These are phyloP conservation scores for Didymosphaeria variabile DNA, from an alignment of 2,329 filamentous ascomycete genomes.

Conservation along the genomic window DNA sequence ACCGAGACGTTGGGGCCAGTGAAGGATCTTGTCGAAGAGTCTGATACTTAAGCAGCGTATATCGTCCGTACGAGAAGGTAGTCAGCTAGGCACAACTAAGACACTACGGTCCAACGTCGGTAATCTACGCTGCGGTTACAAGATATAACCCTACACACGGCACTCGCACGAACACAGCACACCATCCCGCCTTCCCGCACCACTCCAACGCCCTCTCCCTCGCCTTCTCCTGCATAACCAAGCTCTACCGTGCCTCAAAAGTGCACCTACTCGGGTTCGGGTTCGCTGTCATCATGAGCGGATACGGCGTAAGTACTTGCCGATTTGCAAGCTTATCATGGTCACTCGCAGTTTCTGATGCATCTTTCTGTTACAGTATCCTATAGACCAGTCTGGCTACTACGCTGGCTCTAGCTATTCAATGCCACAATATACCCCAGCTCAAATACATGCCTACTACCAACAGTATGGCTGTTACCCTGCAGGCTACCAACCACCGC, in stretches of 20 bases:
- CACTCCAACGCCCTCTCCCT: slow-evolving; percentile 15
- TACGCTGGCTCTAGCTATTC: slow-evolving; percentile 27
- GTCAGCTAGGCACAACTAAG: slow-evolving; percentile 6
- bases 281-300: slow-evolving; percentile 32
- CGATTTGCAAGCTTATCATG: not conserved
- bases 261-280: slow-evolving; percentile 19
- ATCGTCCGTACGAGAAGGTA: slow-evolving; percentile 15
- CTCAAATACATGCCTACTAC: slow-evolving; percentile 42
- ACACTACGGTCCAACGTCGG: slow-evolving; percentile 1
- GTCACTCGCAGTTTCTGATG: slow-evolving; percentile 10
- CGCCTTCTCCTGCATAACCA: slow-evolving; percentile 20
- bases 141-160: slow-evolving; percentile 5
- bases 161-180: slow-evolving; percentile 15
- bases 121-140: not conserved
- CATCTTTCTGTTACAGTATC: slow-evolving; percentile 25
- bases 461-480: slow-evolving; percentile 42
- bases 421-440: slow-evolving; percentile 44
- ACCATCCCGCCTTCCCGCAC: slow-evolving; percentile 1
- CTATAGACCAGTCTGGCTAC: slow-evolving; percentile 31
- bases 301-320: slow-evolving; percentile 30
- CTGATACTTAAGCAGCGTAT: slow-evolving; percentile 14
- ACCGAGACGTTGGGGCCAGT: slow-evolving; percentile 19
- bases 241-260: slow-evolving; percentile 19
- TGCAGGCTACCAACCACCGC: slow-evolving; percentile 18
- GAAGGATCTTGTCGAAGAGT: slow-evolving; percentile 12